phyloP scores from a whole-genome alignment of 2,329 filamentous ascomycete species.

The Fusarium ambrosium region DNA sequence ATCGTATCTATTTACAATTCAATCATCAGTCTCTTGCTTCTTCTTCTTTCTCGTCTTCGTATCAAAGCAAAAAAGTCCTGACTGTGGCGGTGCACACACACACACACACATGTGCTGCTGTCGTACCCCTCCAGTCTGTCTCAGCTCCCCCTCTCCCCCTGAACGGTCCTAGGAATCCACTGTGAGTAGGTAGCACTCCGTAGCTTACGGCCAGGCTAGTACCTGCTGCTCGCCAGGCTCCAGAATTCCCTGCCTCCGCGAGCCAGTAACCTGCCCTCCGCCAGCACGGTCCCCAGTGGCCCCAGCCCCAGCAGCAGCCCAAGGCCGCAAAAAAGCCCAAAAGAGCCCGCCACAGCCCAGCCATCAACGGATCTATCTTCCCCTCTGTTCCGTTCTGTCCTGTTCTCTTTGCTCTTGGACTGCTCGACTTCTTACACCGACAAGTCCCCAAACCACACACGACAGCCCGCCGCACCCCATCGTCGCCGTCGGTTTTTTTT shows the following conservation, averaged over 20 bases:
- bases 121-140: conserved; percentile 28
- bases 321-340: conserved; percentile 40
- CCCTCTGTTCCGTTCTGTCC: conserved; percentile 36
- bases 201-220: not conserved
- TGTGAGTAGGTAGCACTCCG: not conserved
- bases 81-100: conserved; percentile 35
- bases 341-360: conserved; percentile 13
- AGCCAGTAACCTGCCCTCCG: conserved; percentile 32
- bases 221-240: conserved; percentile 35
- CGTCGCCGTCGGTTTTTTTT: conserved; percentile 49
- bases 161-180: conserved; percentile 17
- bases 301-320: conserved; percentile 35
- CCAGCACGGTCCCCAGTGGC: conserved; percentile 26
- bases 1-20: not conserved
- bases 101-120: conserved; percentile 5
- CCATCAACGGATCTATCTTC: conserved; percentile 31
- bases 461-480: conserved; percentile 41
- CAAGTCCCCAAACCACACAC: conserved; percentile 47
- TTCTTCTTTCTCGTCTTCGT: not conserved
- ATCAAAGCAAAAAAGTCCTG: conserved; percentile 18
- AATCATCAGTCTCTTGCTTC: not conserved
- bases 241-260: conserved; percentile 35
- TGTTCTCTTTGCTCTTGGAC: conserved; percentile 27
- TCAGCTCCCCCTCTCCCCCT: conserved; percentile 34
- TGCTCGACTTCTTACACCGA: conserved; percentile 48